A percentile compares a stretch with the other conserved stretches of the same genome.
These are phyloP conservation scores for Hyphopichia wangnamkhiaoensis DNA, from an alignment of 1,139 yeast genomes.

Conservation along the genomic window DNA sequence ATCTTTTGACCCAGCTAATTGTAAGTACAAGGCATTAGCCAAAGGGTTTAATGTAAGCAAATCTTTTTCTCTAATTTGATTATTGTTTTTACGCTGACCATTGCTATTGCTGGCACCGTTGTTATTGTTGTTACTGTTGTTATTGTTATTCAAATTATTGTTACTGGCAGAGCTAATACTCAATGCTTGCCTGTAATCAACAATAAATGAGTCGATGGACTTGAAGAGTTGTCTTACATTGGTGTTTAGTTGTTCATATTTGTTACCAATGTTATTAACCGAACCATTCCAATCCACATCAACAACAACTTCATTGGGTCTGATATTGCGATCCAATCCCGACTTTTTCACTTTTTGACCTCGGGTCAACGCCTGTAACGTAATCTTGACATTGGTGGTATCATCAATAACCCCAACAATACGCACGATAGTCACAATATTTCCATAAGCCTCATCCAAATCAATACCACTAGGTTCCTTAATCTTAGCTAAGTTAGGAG, in stretches of 20 bases:
- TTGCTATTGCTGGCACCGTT: too few relatives aligned
- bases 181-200: constrained; percentile 37
- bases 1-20: constrained; percentile 50
- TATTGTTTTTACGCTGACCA: not conserved
- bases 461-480: constrained; percentile 21
- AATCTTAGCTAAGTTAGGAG: constrained; percentile 42
- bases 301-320: constrained; percentile 30
- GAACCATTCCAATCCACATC: constrained; percentile 29
- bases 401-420: constrained; percentile 52
- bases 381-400: constrained; percentile 44
- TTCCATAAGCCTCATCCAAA: constrained; percentile 12
- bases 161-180: constrained; percentile 6
- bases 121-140: constrained; percentile 5
- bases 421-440: constrained; percentile 48
- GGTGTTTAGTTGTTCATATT: constrained; percentile 26
- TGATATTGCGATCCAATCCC: constrained; percentile 13
- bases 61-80: constrained; percentile 18
- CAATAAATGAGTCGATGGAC: constrained; percentile 44
- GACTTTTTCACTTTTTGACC: constrained; percentile 26
- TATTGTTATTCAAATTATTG: not conserved
- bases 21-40: constrained; percentile 59
- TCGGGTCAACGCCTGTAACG: constrained; percentile 57
- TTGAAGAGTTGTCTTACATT: constrained; percentile 32
- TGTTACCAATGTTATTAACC: constrained; percentile 16
- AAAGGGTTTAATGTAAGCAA: constrained; percentile 60